Evolutionary conservation across 306 rosid species (phyloP), one percentile per base, ranked within the genome.

Genomic region (Cucumis melo): DNA sequence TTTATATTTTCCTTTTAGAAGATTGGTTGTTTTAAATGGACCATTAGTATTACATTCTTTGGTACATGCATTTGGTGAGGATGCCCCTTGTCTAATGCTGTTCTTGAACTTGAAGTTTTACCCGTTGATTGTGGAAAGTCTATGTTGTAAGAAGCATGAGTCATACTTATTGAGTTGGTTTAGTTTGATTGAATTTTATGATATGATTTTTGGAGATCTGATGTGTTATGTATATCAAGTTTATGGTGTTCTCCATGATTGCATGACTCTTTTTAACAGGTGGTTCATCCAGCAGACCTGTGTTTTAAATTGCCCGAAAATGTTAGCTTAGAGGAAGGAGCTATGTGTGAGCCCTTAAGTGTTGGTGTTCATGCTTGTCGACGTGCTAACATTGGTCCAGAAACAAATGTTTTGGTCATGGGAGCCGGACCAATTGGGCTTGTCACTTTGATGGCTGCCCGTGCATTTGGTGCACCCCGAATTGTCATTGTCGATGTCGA

Each of bases 381-480:
- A 56, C 82, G 98, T 78, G 93, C 96, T 53, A 81, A 84, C 73
- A 79, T 93, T 60, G 93, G 98, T 59, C 97, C 97, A 3, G 98
- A 91, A 73, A 91, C 91, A 39, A 91, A 88, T 80, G 92, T 93
- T 55, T 67, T 93, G 93, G 68, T 91, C 79, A 87, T 93, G 91
- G 97, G 93, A 82, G 96, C 98, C 13, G 98, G 98, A 80, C 98
- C 98, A 5, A 93, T 93, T 46, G 97, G 98, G 78, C 96, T 93
- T 23, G 97, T 93, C 66, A 85, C 97, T 29, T 41, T 91, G 92
- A 91, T 93, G 55, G 88, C 98, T 54, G 98, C 96, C 60, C 97
- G 88, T 0, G 98, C 98, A 66, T 91, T 91, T 59, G 93, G 98
- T 8, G 91, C 91, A 42, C 92, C 97, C 6, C 86, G 80, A 83